Evolutionary conservation across 148 eudicot genomes (phyloP).

Genomic region (Talinum fruticosum): DNA sequence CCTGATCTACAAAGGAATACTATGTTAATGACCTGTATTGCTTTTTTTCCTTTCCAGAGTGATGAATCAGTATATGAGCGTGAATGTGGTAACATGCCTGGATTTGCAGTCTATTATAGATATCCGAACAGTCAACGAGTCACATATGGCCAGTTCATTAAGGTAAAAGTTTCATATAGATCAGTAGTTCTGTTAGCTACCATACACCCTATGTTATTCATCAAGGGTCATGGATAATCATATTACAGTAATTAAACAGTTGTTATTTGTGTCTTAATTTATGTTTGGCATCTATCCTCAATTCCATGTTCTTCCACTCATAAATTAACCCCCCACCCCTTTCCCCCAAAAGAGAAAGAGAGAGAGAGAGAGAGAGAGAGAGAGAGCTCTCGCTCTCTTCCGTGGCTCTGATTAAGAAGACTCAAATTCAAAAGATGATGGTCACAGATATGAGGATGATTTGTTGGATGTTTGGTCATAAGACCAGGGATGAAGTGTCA

Average conservation of each 20-base stretch:
- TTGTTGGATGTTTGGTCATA: no score
- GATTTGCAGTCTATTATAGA: conserved; percentile 95
- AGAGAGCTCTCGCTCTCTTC: not conserved
- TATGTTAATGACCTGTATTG: not conserved
- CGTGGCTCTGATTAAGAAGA: no score
- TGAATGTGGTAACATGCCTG: conserved; percentile 99
- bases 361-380: no score
- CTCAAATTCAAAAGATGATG: no score
- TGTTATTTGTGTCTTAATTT: no score
- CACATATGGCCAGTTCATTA: conserved; percentile 85
- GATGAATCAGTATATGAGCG: conserved; percentile 88
- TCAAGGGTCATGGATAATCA: not conserved
- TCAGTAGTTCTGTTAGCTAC: no score
- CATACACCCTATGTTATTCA: not conserved
- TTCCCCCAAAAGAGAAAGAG: not conserved
- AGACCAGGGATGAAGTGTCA: no score
- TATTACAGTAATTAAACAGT: no score
- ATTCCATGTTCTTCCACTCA: no score
- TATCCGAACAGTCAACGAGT: conserved; percentile 94
- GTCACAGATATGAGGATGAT: no score
- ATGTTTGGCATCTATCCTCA: not conserved
- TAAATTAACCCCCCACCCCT: not conserved
- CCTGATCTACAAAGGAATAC: not conserved
- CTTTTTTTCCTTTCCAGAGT: conserved; percentile 55
- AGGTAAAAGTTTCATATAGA: conserved; percentile 51